Evolutionary conservation across 2,329 filamentous ascomycete genomes (phyloP).

Genomic region (Graphium sp.): DNA sequence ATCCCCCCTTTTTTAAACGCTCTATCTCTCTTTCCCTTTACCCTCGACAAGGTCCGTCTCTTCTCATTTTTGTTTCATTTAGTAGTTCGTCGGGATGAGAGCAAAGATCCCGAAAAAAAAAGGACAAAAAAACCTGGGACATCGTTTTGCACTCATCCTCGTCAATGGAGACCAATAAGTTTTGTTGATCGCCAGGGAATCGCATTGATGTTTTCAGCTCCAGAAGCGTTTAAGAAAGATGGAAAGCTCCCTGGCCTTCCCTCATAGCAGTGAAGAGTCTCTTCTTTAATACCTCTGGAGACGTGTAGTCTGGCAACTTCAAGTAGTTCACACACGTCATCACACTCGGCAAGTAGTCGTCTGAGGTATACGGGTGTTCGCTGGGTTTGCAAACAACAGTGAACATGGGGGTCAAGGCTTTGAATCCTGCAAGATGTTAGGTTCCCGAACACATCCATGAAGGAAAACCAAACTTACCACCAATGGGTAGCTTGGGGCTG

Average conservation of each 20-base stretch:
- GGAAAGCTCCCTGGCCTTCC: slow-evolving; percentile 95
- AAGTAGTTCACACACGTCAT: slow-evolving; percentile 99
- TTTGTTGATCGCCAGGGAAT: no score
- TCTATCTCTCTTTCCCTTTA: no score
- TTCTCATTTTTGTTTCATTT: no score
- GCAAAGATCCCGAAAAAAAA: no score
- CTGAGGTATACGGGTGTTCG: slow-evolving; percentile 79
- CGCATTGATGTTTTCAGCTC: no score
- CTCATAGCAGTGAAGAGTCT: slow-evolving; percentile 74
- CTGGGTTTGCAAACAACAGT: slow-evolving; percentile 99
- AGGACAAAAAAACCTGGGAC: no score
- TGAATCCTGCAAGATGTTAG: slow-evolving; percentile 52
- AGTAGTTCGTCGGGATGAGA: no score
- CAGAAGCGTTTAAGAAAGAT: slow-evolving; percentile 73
- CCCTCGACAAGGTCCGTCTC: no score
- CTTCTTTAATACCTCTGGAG: slow-evolving; percentile 56
- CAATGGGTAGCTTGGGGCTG: slow-evolving; percentile 94
- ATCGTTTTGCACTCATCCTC: no score
- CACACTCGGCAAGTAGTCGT: slow-evolving; percentile 97
- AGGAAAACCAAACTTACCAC: slow-evolving; percentile 45
- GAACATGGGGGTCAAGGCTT: slow-evolving; percentile 92
- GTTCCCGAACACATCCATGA: neutral
- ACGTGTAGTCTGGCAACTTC: slow-evolving; percentile 89
- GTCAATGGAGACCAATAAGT: no score
- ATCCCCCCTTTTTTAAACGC: no score